Percentiles rank a stretch among this genome's conserved stretches.
Conservation (phyloP, 257 asterid genomes). For the Lantana camara region DNA sequence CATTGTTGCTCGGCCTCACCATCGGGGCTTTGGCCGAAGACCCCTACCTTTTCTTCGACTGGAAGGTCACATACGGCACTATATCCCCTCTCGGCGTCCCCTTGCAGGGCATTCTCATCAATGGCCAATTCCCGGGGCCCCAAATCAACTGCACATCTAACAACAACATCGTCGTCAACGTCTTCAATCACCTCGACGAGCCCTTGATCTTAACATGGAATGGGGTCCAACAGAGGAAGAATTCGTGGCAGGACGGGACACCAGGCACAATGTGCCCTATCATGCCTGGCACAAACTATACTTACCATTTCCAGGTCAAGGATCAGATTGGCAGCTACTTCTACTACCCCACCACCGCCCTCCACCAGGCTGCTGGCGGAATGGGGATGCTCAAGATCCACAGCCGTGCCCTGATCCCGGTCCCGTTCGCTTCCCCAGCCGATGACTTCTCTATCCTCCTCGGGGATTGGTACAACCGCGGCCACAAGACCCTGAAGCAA, state of each 20-base stretch:
- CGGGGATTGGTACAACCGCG: conserved; percentile 62
- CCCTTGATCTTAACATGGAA: conserved; percentile 47
- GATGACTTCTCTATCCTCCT: conserved; percentile 42
- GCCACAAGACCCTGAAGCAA: conserved; percentile 45
- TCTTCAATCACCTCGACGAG: conserved; percentile 49
- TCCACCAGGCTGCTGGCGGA: conserved; percentile 52
- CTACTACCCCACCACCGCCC: conserved; percentile 49
- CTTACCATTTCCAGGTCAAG: conserved; percentile 55
- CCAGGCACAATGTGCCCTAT: conserved; percentile 57
- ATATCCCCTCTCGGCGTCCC: conserved; percentile 53
- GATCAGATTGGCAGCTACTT: conserved; percentile 55
- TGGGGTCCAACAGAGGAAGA: conserved; percentile 55
- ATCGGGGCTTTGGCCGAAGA: conserved; percentile 49
- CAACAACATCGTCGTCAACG: conserved; percentile 48
- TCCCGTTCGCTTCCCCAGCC: conserved; percentile 45
- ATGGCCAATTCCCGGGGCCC: conserved; percentile 58
- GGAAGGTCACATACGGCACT: conserved; percentile 61
- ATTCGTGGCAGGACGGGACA: conserved; percentile 63
- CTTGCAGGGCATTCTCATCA: conserved; percentile 57
- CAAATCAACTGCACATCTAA: conserved; percentile 54
- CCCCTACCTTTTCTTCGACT: conserved; percentile 45
- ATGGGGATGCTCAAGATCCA: conserved; percentile 47
- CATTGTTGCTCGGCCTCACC: conserved; percentile 43
- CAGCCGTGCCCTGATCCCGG: conserved; percentile 52
- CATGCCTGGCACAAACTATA: conserved; percentile 48